These are phyloP conservation scores for Linnemannia exigua DNA, from an alignment of 192 early-diverging fungal genomes.

Conservation along the genomic window DNA sequence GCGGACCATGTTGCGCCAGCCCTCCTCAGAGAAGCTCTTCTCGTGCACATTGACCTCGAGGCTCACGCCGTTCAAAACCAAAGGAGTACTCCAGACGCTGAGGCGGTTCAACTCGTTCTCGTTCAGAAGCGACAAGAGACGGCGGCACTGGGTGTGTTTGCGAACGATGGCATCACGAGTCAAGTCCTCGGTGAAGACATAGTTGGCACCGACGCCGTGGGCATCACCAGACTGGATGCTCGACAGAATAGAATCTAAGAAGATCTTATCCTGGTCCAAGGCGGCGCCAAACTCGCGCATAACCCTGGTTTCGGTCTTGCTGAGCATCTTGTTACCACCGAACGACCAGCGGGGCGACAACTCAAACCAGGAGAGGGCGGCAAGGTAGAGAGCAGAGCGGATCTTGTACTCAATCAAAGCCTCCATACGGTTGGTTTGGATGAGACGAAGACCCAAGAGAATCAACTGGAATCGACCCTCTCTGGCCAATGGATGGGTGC, in stretches of 20 bases:
- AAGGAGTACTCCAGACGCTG: constrained; percentile 87
- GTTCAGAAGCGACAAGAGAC: constrained; percentile 85
- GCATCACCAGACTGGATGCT: constrained; percentile 42
- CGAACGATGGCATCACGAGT: constrained; percentile 69
- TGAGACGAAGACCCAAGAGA: constrained; percentile 80
- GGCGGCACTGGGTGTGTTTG: constrained; percentile 61
- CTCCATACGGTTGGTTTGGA: constrained; percentile 75
- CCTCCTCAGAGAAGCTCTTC: constrained; percentile 66
- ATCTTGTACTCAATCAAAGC: constrained; percentile 75
- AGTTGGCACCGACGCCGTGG: constrained; percentile 35
- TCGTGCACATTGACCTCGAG: constrained; percentile 44
- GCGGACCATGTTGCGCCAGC: constrained; percentile 81
- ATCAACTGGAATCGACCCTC: constrained; percentile 87
- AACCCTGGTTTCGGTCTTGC: constrained; percentile 73
- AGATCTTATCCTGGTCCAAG: constrained; percentile 72
- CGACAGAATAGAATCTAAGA: constrained; percentile 66
- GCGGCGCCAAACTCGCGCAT: constrained; percentile 75
- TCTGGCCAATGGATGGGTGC: constrained; percentile 80
- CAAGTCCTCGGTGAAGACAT: constrained; percentile 56
- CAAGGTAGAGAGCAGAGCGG: constrained; percentile 73
- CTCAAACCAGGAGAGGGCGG: constrained; percentile 90
- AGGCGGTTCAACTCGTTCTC: constrained; percentile 92
- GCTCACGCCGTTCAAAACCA: constrained; percentile 30
- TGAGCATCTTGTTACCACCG: constrained; percentile 76
- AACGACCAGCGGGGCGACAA: constrained; percentile 84